Base-by-base conservation (phyloP, 495 filamentous ascomycete genomes). In the Penicillium nucicola region DNA sequence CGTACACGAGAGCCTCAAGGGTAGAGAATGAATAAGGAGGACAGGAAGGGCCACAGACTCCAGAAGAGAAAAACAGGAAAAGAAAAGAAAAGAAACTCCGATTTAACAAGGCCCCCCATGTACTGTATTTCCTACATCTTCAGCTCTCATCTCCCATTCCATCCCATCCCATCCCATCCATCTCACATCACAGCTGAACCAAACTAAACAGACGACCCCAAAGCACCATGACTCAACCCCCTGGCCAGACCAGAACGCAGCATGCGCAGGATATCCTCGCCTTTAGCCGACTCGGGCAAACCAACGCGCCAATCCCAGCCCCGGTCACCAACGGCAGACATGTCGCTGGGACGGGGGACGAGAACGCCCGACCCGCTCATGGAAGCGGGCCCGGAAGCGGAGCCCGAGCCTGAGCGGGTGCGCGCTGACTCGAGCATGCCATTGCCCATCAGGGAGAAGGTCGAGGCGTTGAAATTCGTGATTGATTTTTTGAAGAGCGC, bases 271-370 rank as follows among this genome's bases (percentile, higher is more conserved):
- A 96, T 71, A 58, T 92, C 86, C 56, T 78, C 72, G 0, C 82
- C 88, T 44, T 58, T 81, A 10, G 75, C 77, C 23, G 73, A 70
- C 37, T 78, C 80, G 11, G 71, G 61, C 43, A 92, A 65, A 10
- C 80, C 81, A 5, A 69, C 74, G 53, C 91, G 71, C 91, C 91
- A 97, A 69, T 97, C 91, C 91, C 91, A 96, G 1, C 85, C 86
- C 43, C 88, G 74, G 48, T 69, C 67, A 14, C 51, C 50, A 17
- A 41, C 45, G 23, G 70, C 66, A 11, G 71, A 73, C 57, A 78
- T 75, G 23, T 63, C 63, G 31, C 58, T 56, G 1, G 62, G 56
- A 18, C 60, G 60, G 14, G 70, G 69, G 4, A 84, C 74, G 17
- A 86, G 61, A 22, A 85, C 79, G 0, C 76, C 77, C 22, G 77